A percentile compares a stretch with the other conserved stretches of the same genome.
Conservation (phyloP, 345 rosid species). For the Eutrema yunnanense region DNA sequence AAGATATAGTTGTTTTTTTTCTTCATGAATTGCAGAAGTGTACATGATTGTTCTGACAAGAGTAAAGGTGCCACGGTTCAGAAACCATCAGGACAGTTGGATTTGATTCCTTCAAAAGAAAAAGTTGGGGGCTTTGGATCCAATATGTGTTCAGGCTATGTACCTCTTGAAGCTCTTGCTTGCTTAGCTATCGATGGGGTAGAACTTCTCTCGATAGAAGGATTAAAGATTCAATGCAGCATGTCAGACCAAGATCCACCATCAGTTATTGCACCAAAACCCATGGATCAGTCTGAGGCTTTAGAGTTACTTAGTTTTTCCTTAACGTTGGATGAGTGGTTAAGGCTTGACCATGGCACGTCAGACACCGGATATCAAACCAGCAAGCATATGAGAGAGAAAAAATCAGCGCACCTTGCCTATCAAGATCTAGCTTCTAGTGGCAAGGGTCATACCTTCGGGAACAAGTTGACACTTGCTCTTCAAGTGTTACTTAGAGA, state of each 20-base stretch:
- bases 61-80: background rate
- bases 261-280: slow-evolving; percentile 32
- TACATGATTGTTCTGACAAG: slow-evolving; percentile 3
- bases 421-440: slow-evolving; percentile 21
- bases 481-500: slow-evolving; percentile 62
- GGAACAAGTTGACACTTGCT: slow-evolving; percentile 48
- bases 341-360: slow-evolving; percentile 41
- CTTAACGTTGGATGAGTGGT: slow-evolving; percentile 60
- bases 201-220: slow-evolving; percentile 53
- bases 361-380: slow-evolving; percentile 31
- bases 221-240: slow-evolving; percentile 62
- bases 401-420: slow-evolving; percentile 15
- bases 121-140: slow-evolving; percentile 2
- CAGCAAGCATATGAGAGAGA: slow-evolving; percentile 20
- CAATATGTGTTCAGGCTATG: slow-evolving; percentile 20
- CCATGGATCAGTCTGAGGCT: slow-evolving; percentile 20
- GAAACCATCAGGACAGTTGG: slow-evolving; percentile 4
- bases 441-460: slow-evolving; percentile 29
- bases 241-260: slow-evolving; percentile 57
- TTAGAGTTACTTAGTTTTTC: slow-evolving; percentile 40
- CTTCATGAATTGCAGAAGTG: slow-evolving; percentile 6
- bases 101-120: slow-evolving; percentile 2
- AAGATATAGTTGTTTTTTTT: background rate
- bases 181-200: slow-evolving; percentile 43
- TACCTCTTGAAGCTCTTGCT: slow-evolving; percentile 35